Conservation (phyloP, 345 rosid species). For the Bretschneidera sinensis region DNA sequence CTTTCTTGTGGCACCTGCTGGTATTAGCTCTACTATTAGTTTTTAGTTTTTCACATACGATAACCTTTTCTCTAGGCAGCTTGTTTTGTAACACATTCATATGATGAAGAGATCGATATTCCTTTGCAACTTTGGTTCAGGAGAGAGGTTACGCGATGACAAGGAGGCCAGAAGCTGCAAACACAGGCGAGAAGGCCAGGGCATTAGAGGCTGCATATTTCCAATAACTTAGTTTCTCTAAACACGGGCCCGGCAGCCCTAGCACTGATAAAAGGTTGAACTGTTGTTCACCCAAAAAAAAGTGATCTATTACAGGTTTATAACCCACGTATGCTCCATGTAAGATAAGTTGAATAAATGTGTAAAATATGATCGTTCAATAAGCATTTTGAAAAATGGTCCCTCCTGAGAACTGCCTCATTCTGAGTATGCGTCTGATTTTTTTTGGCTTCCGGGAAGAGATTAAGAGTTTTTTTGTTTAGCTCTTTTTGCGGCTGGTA, state of each 20-base stretch:
- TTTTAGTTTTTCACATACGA: neutral
- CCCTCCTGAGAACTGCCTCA: too few relatives aligned
- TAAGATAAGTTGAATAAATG: too few relatives aligned
- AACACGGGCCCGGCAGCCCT: neutral
- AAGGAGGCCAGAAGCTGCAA: slow-evolving; percentile 43
- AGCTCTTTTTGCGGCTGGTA: too few relatives aligned
- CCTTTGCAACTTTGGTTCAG: slow-evolving; percentile 28
- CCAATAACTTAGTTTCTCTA: slow-evolving; percentile 1
- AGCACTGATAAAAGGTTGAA: too few relatives aligned
- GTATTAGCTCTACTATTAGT: slow-evolving; percentile 36
- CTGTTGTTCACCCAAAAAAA: too few relatives aligned
- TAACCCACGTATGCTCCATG: too few relatives aligned
- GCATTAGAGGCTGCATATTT: slow-evolving; percentile 61
- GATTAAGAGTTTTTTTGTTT: too few relatives aligned
- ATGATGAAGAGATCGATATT: neutral
- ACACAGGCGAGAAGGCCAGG: slow-evolving; percentile 46
- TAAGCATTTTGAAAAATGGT: too few relatives aligned
- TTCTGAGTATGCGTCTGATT: too few relatives aligned
- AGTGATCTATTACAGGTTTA: too few relatives aligned
- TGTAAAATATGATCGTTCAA: too few relatives aligned
- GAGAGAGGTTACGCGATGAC: slow-evolving; percentile 53
- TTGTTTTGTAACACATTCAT: slow-evolving; percentile 3
- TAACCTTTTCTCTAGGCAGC: slow-evolving; percentile 5
- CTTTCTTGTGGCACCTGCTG: slow-evolving; percentile 81
- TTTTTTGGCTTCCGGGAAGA: too few relatives aligned